Evolutionary conservation across 2,329 filamentous ascomycete genomes (phyloP), one percentile per base, ranked within the genome.

Genomic region (Diaporthe ilicicola): DNA sequence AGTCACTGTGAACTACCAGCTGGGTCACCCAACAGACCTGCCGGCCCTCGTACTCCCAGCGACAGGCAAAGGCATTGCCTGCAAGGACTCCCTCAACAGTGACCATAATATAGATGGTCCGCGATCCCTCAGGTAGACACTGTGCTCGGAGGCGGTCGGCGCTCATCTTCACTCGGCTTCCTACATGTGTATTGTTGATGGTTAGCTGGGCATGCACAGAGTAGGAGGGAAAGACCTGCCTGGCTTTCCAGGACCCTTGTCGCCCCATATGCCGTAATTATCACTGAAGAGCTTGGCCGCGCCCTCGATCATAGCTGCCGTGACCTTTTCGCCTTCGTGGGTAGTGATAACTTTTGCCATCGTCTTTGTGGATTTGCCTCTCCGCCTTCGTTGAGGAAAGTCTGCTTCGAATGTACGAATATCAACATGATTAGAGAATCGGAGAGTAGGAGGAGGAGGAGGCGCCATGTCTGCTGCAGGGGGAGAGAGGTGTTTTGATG

Each of bases 61-160:
- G 51, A 55, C 51, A 55, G 51, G 51, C 51, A 10, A 55, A 55
- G 51, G 51, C 51, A 19, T 55, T 34, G 29, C 51, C 51, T 55
- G 51, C 29, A 9, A 55, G 51, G 19, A 55, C 51, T 34, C 29
- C 51, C 17, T 55, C 51, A 37, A 55, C 19, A 19, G 51, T 55
- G 2, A 55, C 51, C 51, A 55, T 55, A 10, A 37, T 12, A 10
- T 55, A 55, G 29, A 19, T 37, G 51, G 29, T 55, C 19, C 51
- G 17, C 12, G 51, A 34, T 19, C 51, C 29, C 51, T 55, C 51
- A 55, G 51, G 51, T n/a, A 55, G 51, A 55, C 51, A 55, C 29
- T 55, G 51, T 55, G 51, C 51, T 55, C 51, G 51, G 29, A 55
- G 51, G 51, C 51, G 51, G 51, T 34, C 51, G 7, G 51, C 51